Evolutionary conservation across 495 filamentous ascomycete genomes (phyloP).

Genomic region (Trypethelium eluteriae): DNA sequence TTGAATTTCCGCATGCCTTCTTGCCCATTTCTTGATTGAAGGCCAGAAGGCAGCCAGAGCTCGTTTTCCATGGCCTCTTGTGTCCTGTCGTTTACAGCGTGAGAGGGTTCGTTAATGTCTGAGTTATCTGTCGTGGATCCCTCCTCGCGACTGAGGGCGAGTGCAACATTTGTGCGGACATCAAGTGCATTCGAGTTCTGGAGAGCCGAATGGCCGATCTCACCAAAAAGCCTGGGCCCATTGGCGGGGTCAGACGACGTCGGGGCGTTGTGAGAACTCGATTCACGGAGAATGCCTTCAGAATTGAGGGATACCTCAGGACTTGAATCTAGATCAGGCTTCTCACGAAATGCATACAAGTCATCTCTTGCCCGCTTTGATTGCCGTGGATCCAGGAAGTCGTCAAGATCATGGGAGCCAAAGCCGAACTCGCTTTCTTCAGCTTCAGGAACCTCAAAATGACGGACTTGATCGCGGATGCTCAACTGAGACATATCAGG

Average conservation of each 20-base stretch:
- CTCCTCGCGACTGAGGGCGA: slow-evolving; percentile 13
- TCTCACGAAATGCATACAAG: slow-evolving; percentile 23
- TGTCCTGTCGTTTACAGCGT: neutral
- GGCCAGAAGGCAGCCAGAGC: neutral
- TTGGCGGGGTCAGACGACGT: slow-evolving; percentile 16
- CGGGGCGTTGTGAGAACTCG: slow-evolving; percentile 12
- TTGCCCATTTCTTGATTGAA: slow-evolving; percentile 12
- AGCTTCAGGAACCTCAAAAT: slow-evolving; percentile 36
- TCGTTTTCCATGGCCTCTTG: neutral
- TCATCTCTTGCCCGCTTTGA: slow-evolving; percentile 34
- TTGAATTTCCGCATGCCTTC: slow-evolving; percentile 27
- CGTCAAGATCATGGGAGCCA: slow-evolving; percentile 15
- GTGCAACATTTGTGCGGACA: slow-evolving; percentile 26
- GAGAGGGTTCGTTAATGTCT: neutral
- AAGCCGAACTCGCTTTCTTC: slow-evolving; percentile 25
- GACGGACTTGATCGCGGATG: slow-evolving; percentile 40
- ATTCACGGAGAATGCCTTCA: slow-evolving; percentile 3
- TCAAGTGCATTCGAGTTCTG: slow-evolving; percentile 53
- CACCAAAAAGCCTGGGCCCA: slow-evolving; percentile 62
- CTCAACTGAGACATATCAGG: slow-evolving; percentile 65
- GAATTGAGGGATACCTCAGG: slow-evolving; percentile 27
- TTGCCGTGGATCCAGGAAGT: slow-evolving; percentile 27
- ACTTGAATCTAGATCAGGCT: slow-evolving; percentile 31
- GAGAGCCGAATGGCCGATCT: slow-evolving; percentile 64
- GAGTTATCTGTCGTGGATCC: neutral